These are phyloP conservation scores for Boletus rubescentipes DNA, from an alignment of 768 basidiomycete species.

Conservation along the genomic window DNA sequence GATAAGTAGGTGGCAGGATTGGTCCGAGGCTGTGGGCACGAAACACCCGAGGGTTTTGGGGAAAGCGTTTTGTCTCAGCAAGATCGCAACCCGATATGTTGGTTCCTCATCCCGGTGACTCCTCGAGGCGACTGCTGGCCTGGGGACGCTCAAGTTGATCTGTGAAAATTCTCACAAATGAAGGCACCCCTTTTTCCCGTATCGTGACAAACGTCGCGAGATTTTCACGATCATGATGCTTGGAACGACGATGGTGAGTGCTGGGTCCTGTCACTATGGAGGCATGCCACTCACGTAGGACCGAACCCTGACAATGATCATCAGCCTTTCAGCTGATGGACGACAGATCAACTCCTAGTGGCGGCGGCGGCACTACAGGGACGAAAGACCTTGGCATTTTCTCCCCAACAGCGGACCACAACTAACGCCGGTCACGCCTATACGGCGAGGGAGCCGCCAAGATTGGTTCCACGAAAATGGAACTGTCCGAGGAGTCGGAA, in stretches of 20 bases:
- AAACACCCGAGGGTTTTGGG: background rate
- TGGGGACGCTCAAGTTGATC: background rate
- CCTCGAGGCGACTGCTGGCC: too few relatives aligned
- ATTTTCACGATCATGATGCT: background rate
- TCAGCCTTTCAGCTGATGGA: background rate
- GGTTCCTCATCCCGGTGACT: background rate
- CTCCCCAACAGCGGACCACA: background rate
- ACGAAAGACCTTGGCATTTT: background rate
- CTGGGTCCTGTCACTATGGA: too few relatives aligned
- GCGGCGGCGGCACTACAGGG: background rate
- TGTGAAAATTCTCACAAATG: background rate
- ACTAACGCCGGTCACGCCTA: background rate
- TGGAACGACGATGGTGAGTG: background rate
- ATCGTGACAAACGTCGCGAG: background rate
- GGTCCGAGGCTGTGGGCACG: background rate
- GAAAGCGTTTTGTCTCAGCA: background rate
- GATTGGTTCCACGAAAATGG: slow-evolving; percentile 7
- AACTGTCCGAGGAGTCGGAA: background rate
- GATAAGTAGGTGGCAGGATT: background rate
- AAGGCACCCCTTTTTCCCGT: background rate
- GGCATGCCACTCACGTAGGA: background rate
- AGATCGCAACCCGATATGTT: background rate
- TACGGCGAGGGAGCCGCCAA: background rate
- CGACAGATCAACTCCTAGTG: background rate
- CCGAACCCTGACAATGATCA: background rate